Percentiles rank a stretch among this genome's conserved stretches.
These are phyloP conservation scores for Diaporthe humulicola DNA, from an alignment of 2,329 filamentous ascomycete genomes.

Conservation along the genomic window DNA sequence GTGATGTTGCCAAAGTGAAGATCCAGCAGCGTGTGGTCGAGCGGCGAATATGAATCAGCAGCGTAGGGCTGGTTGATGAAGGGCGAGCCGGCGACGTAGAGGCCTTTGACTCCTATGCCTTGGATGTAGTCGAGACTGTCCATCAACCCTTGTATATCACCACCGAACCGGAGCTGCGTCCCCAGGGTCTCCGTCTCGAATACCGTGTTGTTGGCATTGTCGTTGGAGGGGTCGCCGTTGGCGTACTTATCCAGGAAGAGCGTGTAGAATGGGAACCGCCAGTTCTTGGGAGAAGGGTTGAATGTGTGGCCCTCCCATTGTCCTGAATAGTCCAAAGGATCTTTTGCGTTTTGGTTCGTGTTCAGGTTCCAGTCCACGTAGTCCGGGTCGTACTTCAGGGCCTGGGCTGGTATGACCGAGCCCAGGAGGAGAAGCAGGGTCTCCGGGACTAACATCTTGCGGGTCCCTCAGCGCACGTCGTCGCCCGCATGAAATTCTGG, in stretches of 20 bases:
- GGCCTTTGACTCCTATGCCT: conserved; percentile 73
- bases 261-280: conserved; percentile 75
- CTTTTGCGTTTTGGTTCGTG: conserved; percentile 59
- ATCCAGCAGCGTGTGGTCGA: conserved; percentile 74
- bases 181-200: conserved; percentile 72
- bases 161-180: conserved; percentile 74
- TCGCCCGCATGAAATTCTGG: conserved; percentile 31
- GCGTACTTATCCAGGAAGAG: conserved; percentile 74
- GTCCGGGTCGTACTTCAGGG: conserved; percentile 39
- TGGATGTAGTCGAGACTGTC: conserved; percentile 75
- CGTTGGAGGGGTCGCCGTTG: conserved; percentile 74
- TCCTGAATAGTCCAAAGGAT: conserved; percentile 67
- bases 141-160: conserved; percentile 69
- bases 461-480: conserved; percentile 34
- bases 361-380: conserved; percentile 42
- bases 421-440: conserved; percentile 39
- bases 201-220: conserved; percentile 71
- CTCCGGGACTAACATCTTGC: conserved; percentile 42
- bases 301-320: conserved; percentile 65
- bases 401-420: conserved; percentile 32
- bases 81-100: conserved; percentile 73
- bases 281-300: conserved; percentile 67
- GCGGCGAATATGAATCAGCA: conserved; percentile 68
- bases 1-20: conserved; percentile 72
- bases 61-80: conserved; percentile 76